Conservation (phyloP, 2,329 filamentous ascomycete genomes). For the Teratosphaeria destructans region DNA sequence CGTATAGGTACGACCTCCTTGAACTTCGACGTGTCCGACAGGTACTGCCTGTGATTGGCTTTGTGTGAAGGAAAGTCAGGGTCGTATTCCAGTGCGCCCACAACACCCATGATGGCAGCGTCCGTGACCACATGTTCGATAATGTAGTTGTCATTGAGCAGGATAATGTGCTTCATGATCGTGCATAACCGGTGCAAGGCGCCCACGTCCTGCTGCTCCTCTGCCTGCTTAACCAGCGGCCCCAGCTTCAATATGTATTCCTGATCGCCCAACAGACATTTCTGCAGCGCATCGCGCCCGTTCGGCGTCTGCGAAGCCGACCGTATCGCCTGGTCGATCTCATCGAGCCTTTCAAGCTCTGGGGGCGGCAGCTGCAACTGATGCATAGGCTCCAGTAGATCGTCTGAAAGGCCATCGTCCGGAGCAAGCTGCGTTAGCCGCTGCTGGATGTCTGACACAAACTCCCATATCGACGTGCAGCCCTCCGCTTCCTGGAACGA, state of each 20-base stretch:
- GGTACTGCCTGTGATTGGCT: conserved; percentile 89
- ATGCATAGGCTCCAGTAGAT: conserved; percentile 63
- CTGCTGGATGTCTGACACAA: conserved; percentile 77
- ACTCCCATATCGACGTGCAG: conserved; percentile 89
- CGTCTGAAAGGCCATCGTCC: conserved; percentile 85
- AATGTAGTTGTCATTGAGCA: conserved; percentile 88
- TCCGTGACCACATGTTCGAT: conserved; percentile 92
- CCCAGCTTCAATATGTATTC: conserved; percentile 74
- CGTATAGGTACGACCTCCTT: conserved; percentile 94
- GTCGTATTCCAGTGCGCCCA: conserved; percentile 94
- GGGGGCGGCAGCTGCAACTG: conserved; percentile 66
- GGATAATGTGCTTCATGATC: conserved; percentile 92
- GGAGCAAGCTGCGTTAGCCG: conserved; percentile 46
- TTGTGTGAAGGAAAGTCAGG: conserved; percentile 97
- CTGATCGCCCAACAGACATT: conserved; percentile 65
- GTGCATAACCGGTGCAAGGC: conserved; percentile 90
- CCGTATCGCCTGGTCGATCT: conserved; percentile 78
- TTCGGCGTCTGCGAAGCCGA: conserved; percentile 61
- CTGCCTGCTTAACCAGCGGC: conserved; percentile 75
- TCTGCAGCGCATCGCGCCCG: conserved; percentile 76
- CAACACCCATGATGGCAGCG: conserved; percentile 78
- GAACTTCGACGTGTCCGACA: conserved; percentile 78
- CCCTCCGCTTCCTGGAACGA: conserved; percentile 97
- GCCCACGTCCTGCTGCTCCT: conserved; percentile 76
- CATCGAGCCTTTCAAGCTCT: conserved; percentile 68